Conservation (phyloP, 2,329 filamentous ascomycete genomes). For the Fusarium irregulare region DNA sequence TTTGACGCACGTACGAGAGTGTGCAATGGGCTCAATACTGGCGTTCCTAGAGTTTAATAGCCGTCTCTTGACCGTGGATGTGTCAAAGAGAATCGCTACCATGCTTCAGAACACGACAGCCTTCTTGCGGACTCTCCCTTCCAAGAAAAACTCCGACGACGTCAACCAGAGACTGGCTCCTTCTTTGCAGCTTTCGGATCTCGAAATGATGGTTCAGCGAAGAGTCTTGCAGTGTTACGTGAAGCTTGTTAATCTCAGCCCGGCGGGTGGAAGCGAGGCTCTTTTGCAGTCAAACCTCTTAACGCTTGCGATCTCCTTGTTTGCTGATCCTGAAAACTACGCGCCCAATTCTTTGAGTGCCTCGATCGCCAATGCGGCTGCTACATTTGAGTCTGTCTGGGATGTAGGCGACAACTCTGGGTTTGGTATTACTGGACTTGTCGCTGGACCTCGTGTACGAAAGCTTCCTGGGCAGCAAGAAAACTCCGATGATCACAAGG, state of each 20-base stretch:
- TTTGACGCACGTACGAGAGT: constrained; percentile 93
- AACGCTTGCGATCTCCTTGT: constrained; percentile 88
- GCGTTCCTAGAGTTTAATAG: constrained; percentile 95
- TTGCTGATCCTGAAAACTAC: constrained; percentile 93
- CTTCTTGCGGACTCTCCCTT: constrained; percentile 86
- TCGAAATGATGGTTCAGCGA: constrained; percentile 92
- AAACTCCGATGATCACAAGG: constrained; percentile 55
- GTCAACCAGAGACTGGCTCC: constrained; percentile 85
- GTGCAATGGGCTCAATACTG: constrained; percentile 88
- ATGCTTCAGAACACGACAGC: constrained; percentile 96
- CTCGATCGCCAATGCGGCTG: constrained; percentile 89
- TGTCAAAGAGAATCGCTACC: constrained; percentile 88
- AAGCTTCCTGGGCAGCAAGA: constrained; percentile 77
- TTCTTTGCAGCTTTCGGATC: constrained; percentile 87
- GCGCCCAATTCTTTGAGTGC: constrained; percentile 85
- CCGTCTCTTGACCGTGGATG: constrained; percentile 89
- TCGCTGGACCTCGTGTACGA: constrained; percentile 79
- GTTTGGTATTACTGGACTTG: constrained; percentile 89
- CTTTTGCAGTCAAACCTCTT: constrained; percentile 91
- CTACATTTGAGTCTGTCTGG: constrained; percentile 93
- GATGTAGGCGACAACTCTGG: constrained; percentile 94
- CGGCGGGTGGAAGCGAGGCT: constrained; percentile 84
- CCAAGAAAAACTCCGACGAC: constrained; percentile 88
- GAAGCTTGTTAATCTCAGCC: constrained; percentile 88
- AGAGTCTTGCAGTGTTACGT: constrained; percentile 95